Percentiles rank a stretch among this genome's conserved stretches.
These are phyloP conservation scores for Casuarina equisetifolia DNA, from an alignment of 306 rosid genomes.

Conservation along the genomic window DNA sequence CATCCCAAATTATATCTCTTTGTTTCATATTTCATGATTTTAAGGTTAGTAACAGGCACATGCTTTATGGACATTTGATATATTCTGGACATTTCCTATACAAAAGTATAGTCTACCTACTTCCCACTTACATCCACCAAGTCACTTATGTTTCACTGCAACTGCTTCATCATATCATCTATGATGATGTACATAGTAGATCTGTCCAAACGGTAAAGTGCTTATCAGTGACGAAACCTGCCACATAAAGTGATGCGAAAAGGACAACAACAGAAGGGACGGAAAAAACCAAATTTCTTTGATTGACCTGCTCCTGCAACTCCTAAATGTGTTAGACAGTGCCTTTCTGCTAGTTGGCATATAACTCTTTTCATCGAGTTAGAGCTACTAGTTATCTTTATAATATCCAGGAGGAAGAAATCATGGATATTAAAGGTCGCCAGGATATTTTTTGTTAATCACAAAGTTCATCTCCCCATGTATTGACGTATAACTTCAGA, in stretches of 20 bases:
- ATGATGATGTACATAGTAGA: background rate
- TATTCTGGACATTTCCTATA: background rate
- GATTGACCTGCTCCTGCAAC: background rate
- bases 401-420: background rate
- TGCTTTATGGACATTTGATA: background rate
- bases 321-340: background rate
- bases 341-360: background rate
- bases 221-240: background rate
- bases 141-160: background rate
- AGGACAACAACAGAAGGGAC: background rate
- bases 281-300: background rate
- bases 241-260: background rate
- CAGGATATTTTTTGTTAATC: conserved; percentile 1
- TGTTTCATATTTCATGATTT: background rate
- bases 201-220: background rate
- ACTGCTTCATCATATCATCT: background rate
- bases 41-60: background rate
- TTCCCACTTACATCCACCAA: background rate
- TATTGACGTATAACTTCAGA: background rate
- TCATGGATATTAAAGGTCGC: conserved; percentile 1
- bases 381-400: background rate
- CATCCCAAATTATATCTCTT: no score
- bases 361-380: background rate
- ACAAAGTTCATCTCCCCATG: background rate
- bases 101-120: background rate